A percentile compares a stretch with the other conserved stretches of the same genome.
phyloP scores from a whole-genome alignment of 495 filamentous ascomycete genomes.

The Trichodelitschia bisporula region DNA sequence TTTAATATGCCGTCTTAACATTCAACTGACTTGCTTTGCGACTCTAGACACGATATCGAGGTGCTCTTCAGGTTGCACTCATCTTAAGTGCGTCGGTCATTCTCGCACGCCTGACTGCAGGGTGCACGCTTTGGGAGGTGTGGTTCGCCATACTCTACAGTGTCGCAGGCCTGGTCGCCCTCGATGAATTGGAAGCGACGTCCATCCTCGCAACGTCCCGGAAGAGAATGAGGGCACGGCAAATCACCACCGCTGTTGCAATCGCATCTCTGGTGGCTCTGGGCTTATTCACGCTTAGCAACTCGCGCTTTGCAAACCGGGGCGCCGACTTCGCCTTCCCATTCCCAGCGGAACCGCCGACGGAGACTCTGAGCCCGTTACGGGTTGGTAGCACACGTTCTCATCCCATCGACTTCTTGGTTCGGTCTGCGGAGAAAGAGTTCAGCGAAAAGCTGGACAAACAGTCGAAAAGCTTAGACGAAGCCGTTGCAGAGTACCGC shows the following conservation, averaged over 20 bases:
- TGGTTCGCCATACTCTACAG: constrained; percentile 8
- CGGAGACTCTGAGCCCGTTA: constrained; percentile 7
- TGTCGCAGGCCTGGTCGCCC: constrained; percentile 2
- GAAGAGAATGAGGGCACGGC: constrained; percentile 3
- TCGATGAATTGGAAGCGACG: constrained; percentile 1
- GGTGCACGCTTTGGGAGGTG: constrained; percentile 4
- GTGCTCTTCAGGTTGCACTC: no score
- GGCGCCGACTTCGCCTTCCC: background rate
- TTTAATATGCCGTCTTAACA: no score
- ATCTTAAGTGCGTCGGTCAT: no score
- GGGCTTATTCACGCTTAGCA: constrained; percentile 2
- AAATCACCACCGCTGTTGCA: constrained; percentile 5
- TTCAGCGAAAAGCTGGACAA: constrained; percentile 20
- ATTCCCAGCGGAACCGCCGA: constrained; percentile 2
- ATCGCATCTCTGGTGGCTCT: constrained; percentile 5
- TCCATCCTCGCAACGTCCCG: no score
- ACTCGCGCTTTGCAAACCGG: constrained; percentile 1
- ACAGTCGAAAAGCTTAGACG: constrained; percentile 24
- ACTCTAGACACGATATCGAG: no score
- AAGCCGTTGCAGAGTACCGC: constrained; percentile 32
- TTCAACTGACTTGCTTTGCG: no score
- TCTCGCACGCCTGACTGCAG: constrained; percentile 5
- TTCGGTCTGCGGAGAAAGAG: constrained; percentile 23
- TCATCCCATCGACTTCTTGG: constrained; percentile 28
- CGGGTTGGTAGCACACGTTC: constrained; percentile 7